Base-by-base conservation (phyloP, 805 yeast genomes). In the Schwanniomyces pseudopolymorphus region DNA sequence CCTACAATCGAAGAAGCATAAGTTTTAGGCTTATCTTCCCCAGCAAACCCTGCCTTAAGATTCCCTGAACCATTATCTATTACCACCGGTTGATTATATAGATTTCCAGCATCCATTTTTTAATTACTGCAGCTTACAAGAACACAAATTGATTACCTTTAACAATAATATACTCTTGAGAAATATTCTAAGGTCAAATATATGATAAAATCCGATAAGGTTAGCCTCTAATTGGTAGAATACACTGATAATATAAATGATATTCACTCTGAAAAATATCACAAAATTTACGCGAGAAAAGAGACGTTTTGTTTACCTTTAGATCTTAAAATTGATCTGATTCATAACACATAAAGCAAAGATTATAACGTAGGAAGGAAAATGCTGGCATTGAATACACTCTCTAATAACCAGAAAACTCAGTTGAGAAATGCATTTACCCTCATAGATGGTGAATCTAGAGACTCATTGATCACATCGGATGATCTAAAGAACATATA, bases 1-100 rank as follows among this genome's bases (percentile, higher is more conserved):
- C 98, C 98, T 2, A 89, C 76, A 24, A 84, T 66, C 19, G 89
- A 69, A 2, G 90, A 82, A 24, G 82, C 80, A 54, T 74, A 75
- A 39, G 79, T 64, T 56, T 81, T 78, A 3, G 98, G 98, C 53
- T 73, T 78, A 42, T 89, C 94, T 54, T 87, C 95, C 19, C 97
- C 97, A 0, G 97, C 96, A 64, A 91, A 88, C 0, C 98, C 97
- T 1, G 95, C 88, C 60, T 89, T 87, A 45, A 91, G 72, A 33
- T 78, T 76, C 1, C 96, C 96, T 3, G 96, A 85, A 6, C 98
- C 97, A 54, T 73, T 73, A 51, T 73, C 78, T 28, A 73, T 63
- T 14, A 73, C 78, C 20, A 73, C 71, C 7, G 78, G 77, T 49
- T 73, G 78, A 55, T 73, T 73, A 48, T 72, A 72, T 27, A 72